Evolutionary conservation across 495 filamentous ascomycete species (phyloP).

Genomic region (Cladorrhinum samala): DNA sequence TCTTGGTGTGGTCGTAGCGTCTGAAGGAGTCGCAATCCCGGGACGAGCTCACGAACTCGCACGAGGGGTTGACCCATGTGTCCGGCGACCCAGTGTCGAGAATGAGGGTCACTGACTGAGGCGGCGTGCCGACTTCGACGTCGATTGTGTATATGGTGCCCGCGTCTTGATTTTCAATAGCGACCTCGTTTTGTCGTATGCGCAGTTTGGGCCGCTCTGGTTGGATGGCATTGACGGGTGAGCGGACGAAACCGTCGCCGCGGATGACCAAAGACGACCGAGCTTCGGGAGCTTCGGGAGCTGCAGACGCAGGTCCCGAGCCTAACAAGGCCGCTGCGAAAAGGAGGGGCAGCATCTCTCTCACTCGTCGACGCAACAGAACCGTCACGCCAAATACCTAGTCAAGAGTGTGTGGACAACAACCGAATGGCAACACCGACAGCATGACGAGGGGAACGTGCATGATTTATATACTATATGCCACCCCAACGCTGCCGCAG

Average conservation of each 20-base stretch:
- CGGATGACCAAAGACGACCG: background rate
- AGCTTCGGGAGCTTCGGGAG: background rate
- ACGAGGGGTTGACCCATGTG: slow-evolving; percentile 40
- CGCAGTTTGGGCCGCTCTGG: background rate
- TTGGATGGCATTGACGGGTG: slow-evolving; percentile 8
- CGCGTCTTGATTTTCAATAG: slow-evolving; percentile 4
- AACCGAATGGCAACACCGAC: background rate
- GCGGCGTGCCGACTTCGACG: slow-evolving; percentile 14
- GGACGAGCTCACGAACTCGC: slow-evolving; percentile 20
- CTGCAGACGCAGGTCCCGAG: background rate
- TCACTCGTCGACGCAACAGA: background rate
- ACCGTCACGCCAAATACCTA: background rate
- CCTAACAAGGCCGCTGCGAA: slow-evolving; percentile 3
- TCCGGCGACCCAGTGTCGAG: slow-evolving; percentile 41
- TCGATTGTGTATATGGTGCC: slow-evolving; percentile 17
- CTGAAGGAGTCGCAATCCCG: slow-evolving; percentile 24
- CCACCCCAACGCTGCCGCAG: background rate
- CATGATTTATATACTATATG: background rate
- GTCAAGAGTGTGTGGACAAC: background rate
- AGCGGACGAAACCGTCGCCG: slow-evolving; percentile 17
- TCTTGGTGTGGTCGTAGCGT: slow-evolving; percentile 28
- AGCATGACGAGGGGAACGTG: background rate
- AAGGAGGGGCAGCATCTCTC: slow-evolving; percentile 10
- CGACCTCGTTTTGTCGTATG: slow-evolving; percentile 12
- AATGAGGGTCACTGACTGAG: slow-evolving; percentile 29